Evolutionary conservation across 208 protist species (phyloP).

Genomic region (Naegleria fowleri): DNA sequence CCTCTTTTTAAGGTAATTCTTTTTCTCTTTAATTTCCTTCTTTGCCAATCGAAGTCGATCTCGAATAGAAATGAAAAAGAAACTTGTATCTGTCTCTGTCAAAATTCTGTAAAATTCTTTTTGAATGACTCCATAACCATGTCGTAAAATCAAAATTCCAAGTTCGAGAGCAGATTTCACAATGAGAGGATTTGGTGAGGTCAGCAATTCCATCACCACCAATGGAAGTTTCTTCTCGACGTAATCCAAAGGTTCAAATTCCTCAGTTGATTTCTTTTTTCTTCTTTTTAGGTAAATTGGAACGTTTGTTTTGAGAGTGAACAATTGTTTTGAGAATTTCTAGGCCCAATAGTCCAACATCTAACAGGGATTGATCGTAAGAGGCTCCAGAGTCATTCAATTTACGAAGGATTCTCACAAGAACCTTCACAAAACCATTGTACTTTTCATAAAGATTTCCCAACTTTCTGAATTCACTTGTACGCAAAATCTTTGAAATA

Average conservation of each 20-base stretch:
- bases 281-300: neutral
- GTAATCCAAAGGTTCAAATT: neutral
- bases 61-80: neutral
- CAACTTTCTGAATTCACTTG: neutral
- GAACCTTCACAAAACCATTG: neutral
- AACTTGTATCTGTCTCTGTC: neutral
- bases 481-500: neutral
- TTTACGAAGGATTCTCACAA: neutral
- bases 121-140: neutral
- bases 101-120: neutral
- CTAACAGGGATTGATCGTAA: neutral
- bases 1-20: neutral
- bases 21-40: constrained; percentile 8
- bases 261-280: neutral
- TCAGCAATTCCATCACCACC: neutral
- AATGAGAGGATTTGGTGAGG: neutral
- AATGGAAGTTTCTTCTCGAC: neutral
- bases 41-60: neutral
- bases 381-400: neutral
- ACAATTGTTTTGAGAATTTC: neutral
- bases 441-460: neutral
- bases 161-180: neutral
- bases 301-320: neutral
- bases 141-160: neutral
- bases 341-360: neutral